phyloP scores from a whole-genome alignment of 2,329 filamentous ascomycete species.

The Fusarium incarnatum region DNA sequence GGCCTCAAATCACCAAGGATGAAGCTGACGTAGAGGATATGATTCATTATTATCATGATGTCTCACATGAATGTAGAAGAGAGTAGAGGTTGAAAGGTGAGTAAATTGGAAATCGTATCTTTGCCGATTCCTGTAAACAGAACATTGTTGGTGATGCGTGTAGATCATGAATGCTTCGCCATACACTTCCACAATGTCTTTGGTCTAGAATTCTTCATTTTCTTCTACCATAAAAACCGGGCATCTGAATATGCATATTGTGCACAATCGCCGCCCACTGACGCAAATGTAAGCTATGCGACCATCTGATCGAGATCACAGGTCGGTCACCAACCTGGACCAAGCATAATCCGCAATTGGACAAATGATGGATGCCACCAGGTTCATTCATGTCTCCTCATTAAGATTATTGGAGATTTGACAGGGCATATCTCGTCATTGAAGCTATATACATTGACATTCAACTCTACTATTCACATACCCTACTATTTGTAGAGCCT shows the following conservation, averaged over 20 bases:
- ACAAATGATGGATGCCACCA: neutral
- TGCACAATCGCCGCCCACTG: neutral
- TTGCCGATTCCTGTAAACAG: too few species aligned
- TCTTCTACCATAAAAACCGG: neutral
- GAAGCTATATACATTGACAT: slow-evolving; percentile 15
- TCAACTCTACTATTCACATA: neutral
- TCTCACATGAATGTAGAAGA: neutral
- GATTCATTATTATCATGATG: slow-evolving; percentile 1
- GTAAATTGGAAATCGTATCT: neutral
- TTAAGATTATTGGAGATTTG: neutral
- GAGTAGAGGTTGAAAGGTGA: neutral
- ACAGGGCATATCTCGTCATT: slow-evolving; percentile 13
- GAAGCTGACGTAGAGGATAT: slow-evolving; percentile 17
- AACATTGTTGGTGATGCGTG: too few species aligned
- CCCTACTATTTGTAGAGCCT: neutral
- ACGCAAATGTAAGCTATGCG: neutral
- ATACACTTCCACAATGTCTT: too few species aligned
- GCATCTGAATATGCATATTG: neutral
- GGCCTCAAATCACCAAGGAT: neutral
- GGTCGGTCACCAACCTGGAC: neutral
- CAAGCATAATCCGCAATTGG: slow-evolving; percentile 10
- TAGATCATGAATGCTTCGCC: too few species aligned
- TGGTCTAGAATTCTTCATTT: too few species aligned
- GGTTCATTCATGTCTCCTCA: neutral
- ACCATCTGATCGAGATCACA: slow-evolving; percentile 14